A percentile compares a stretch with the other conserved stretches of the same genome.
These are phyloP conservation scores for Hericium rajendrae DNA, from an alignment of 768 basidiomycete species.

Conservation along the genomic window DNA sequence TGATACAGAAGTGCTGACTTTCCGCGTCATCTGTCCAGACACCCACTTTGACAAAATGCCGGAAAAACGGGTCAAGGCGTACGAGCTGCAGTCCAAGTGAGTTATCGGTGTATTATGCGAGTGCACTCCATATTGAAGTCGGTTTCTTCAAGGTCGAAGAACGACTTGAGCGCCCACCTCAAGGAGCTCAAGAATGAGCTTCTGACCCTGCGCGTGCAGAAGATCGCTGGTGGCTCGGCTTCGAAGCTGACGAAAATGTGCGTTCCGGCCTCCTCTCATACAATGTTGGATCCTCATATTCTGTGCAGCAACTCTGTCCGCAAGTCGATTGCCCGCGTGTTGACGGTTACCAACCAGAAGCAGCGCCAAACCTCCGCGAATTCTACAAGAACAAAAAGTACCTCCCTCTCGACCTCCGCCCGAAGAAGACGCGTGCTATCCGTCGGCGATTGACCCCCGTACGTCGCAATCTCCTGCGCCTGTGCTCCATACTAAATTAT, in stretches of 20 bases:
- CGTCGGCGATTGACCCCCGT: conserved; percentile 90
- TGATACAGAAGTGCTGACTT: background rate
- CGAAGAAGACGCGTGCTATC: conserved; percentile 98
- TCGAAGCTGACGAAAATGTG: conserved; percentile 98
- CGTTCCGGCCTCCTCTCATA: conserved; percentile 18
- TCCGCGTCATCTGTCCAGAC: background rate
- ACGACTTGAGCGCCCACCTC: conserved; percentile 92
- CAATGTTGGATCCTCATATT: background rate
- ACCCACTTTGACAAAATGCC: conserved; percentile 48
- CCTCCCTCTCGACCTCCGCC: conserved; percentile 92
- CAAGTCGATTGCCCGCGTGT: conserved; percentile 95
- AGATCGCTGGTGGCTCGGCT: conserved; percentile 92
- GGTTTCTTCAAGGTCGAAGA: conserved; percentile 67
- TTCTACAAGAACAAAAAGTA: conserved; percentile 97
- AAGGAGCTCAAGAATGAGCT: conserved; percentile 94
- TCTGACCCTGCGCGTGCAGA: conserved; percentile 88
- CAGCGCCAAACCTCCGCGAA: conserved; percentile 90
- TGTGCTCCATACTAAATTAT: conserved; percentile 2
- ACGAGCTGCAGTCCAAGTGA: conserved; percentile 93
- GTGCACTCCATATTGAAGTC: background rate
- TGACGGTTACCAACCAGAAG: conserved; percentile 99
- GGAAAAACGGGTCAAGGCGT: conserved; percentile 82
- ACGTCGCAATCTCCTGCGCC: conserved; percentile 16
- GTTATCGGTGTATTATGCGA: conserved; percentile 16
- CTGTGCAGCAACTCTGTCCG: conserved; percentile 79